phyloP scores from a whole-genome alignment of 1,284 basidiomycete genomes.

The Golubevia sp. region DNA sequence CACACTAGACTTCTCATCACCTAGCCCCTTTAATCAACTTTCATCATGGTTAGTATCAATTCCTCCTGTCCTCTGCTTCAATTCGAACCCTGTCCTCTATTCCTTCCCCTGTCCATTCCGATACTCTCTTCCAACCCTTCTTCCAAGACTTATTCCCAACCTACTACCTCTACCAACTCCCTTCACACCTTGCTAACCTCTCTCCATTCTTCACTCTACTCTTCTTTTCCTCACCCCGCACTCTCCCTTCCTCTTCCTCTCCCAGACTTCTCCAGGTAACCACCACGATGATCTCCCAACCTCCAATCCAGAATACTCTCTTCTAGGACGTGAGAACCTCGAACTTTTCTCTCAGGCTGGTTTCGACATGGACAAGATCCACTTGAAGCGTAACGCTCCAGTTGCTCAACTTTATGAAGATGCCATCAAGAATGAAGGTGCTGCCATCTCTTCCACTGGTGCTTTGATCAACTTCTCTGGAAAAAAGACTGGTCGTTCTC shows the following conservation, averaged over 20 bases:
- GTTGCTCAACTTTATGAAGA: conserved; percentile 97
- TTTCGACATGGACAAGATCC: conserved; percentile 81
- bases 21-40: too few relatives aligned
- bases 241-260: too few relatives aligned
- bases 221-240: too few relatives aligned
- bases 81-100: background rate
- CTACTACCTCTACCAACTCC: too few relatives aligned
- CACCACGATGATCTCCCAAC: conserved; percentile 55
- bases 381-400: conserved; percentile 85
- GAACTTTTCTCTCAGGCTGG: conserved; percentile 99
- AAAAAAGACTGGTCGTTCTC: conserved; percentile 97
- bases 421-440: conserved; percentile 95
- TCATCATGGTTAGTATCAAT: too few relatives aligned
- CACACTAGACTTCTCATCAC: too few relatives aligned
- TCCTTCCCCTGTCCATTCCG: background rate
- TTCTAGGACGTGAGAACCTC: conserved; percentile 72
- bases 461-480: conserved; percentile 99
- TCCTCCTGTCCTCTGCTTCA: too few relatives aligned
- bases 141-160: background rate
- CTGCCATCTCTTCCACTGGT: conserved; percentile 92
- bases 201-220: too few relatives aligned
- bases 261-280: conserved; percentile 55
- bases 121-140: background rate
- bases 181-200: too few relatives aligned
- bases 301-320: conserved; percentile 44